Evolutionary conservation across 1,284 basidiomycete genomes (phyloP), one percentile per base, ranked within the genome.

Genomic region (Ceraceosorus guamensis): DNA sequence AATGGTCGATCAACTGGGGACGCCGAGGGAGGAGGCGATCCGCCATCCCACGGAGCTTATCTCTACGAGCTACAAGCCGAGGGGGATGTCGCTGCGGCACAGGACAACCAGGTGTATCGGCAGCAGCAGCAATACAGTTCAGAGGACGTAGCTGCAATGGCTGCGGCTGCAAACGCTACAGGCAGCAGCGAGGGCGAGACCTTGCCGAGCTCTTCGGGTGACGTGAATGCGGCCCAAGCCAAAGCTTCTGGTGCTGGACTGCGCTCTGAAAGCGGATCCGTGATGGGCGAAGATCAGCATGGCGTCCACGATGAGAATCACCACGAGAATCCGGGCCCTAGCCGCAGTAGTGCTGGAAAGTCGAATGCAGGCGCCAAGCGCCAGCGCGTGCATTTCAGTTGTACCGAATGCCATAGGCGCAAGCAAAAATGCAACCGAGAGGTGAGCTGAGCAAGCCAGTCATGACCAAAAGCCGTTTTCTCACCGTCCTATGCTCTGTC

Each of bases 381-480:
- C 33, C 64, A 64, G 30, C 61, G 70, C 6, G 68, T 73, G 33
- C 70, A 73, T 46, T 71, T 70, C 56, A 61, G 66, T 10, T 73
- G 72, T 57, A 73, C 69, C 6, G 72, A 75, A 46, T 75, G 72
- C 56, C 71, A 75, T 35, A 65, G 72, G 13, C 59, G 72, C 32
- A 75, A 75, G 64, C 72, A 75, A 48, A 67, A 69, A 46, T 73
- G 70, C 47, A 32, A 34, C 11, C 30, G 31, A 6, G 8, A 30
- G 32, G 32, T 13, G 32, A 16, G 32, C 41, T 14, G 41, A 16
- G 30, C n/a, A 30, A 34, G 18, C n/a, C n/a, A n/a, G n/a, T n/a
- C n/a, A n/a, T n/a, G n/a, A n/a, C n/a, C n/a, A n/a, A n/a, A n/a
- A n/a, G n/a, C n/a, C 46, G 30, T 34, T 8, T 50, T 8, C 11